Base-by-base conservation (phyloP, 768 basidiomycete genomes). In the Trametopsis cervina region DNA sequence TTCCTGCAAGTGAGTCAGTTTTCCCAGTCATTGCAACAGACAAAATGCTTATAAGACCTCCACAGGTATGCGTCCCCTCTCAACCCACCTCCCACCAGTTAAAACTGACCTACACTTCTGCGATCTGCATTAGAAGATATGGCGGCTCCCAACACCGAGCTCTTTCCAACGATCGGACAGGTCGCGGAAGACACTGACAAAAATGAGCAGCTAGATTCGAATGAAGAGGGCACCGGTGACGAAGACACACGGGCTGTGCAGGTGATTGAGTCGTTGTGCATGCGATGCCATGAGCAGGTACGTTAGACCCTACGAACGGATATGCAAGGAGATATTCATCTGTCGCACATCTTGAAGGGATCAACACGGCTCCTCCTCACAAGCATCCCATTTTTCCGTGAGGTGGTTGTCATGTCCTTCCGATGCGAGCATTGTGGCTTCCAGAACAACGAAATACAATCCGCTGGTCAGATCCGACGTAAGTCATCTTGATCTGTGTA, bases 321-420 rank as follows among this genome's bases (percentile, higher is more conserved):
- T 12, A 6, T 21, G 18, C 35, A 23, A 37, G 24, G 43, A 21
- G 10, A 49, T 9, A 36, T 22, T 49, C 15, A 42, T 53, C 46
- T 36, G 26, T 7, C 29, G 29, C 15, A 7, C 9, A 33, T 17
- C 33, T 21, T 33, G 15, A 73, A 97, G 92, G 95, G 95, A 25
- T 69, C 73, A 11, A 99, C 96, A 0, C 73, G 92, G 37, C 67
- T 99, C 57, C 78, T 99, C 57, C 71, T 99, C 42, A 97, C 94
- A 0, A 81, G 83, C 2, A 99, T 99, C 42, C 96, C 96, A 0
- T 98, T 83, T 72, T 98, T 98, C 72, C 74, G 80, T 39, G 90
- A 99, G 64, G 83, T 98, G 44, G 88, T 99, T 54, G 80, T 98
- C 51, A 92, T 95, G 82, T 94, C 91, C 33, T 99, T 99, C 71